Evolutionary conservation across 1,139 yeast species (phyloP).

Genomic region (Trichomonascaceae sp.): DNA sequence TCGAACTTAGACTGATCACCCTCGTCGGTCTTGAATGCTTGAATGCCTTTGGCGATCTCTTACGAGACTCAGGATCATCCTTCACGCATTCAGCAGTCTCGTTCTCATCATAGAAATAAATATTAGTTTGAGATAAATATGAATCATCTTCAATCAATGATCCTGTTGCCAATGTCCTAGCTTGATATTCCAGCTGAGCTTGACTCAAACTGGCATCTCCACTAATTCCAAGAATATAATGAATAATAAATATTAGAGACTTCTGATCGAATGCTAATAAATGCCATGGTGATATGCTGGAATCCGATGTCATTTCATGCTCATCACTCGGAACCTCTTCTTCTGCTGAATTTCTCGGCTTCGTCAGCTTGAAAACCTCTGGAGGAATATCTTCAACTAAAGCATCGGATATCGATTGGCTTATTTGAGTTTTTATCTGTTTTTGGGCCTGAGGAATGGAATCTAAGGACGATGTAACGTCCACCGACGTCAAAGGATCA

Average conservation of each 20-base stretch:
- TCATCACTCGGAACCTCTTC: not conserved
- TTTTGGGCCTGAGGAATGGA: conserved; percentile 42
- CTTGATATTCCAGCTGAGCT: not conserved
- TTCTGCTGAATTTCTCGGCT: not conserved
- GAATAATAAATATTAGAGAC: not conserved
- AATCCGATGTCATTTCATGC: not conserved
- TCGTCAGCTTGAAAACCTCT: conserved; percentile 1
- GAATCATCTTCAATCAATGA: not conserved
- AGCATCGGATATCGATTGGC: conserved; percentile 61
- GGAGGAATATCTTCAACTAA: conserved; percentile 68
- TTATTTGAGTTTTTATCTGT: conserved; percentile 44
- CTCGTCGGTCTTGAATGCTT: not conserved
- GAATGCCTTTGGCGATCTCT: not conserved
- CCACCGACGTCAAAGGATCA: conserved; percentile 70
- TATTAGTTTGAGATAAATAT: not conserved
- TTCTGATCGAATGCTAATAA: not conserved
- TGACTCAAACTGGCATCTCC: not conserved
- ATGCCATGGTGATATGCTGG: not conserved
- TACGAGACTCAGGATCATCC: not conserved
- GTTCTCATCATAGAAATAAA: not conserved
- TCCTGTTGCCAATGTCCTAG: not conserved
- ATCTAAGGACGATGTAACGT: conserved; percentile 68
- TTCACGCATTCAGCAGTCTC: not conserved
- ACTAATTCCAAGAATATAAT: not conserved
- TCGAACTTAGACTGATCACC: not conserved